Evolutionary conservation across 2,329 filamentous ascomycete species (phyloP), one percentile per base, ranked within the genome.

Genomic region (Calonectria hawksworthii): DNA sequence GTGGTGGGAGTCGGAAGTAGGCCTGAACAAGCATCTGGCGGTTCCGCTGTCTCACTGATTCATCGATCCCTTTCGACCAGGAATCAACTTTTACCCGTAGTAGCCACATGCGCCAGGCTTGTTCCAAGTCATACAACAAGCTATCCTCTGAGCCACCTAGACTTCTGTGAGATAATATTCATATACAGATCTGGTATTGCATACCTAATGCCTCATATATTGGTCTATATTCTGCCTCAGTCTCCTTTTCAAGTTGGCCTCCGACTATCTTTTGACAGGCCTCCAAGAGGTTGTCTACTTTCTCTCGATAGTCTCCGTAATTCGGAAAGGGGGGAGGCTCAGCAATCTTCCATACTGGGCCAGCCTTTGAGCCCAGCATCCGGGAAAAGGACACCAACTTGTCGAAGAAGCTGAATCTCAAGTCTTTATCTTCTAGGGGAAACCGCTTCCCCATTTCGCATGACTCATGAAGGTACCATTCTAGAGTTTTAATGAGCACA

Each of bases 41-140:
- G 8, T 74, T 74, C 14, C 63, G 51, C 2, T 6, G 10, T 44
- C 61, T 50, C 7, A 74, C 36, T 11, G 0, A 11, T 9, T 74
- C 72, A 5, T 74, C 68, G 4, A 74, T 41, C 26, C 72, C 72
- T 18, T 47, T 38, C 26, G 68, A 72, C 72, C 72, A 74, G 14
- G n/a, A 11, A 28, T 74, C 72, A 26, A 74, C 63, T 52, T 72
- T 74, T 18, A 74, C 36, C 3, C 72, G 63, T 7, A 74, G 13
- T 21, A 52, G 51, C 44, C 63, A 65, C 72, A 74, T 74, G 14
- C 51, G 52, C 0, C 4, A 1, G 5, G 72, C 30, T 18, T 74
- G 72, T 21, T 34, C 10, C 32, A 64, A 13, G 34, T 74, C 72
- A 26, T 34, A 23, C 21, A 68, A 6, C 1, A 71, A 0, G 4